Evolutionary conservation across 768 basidiomycete genomes (phyloP).

Genomic region (Pisolithus orientalis): DNA sequence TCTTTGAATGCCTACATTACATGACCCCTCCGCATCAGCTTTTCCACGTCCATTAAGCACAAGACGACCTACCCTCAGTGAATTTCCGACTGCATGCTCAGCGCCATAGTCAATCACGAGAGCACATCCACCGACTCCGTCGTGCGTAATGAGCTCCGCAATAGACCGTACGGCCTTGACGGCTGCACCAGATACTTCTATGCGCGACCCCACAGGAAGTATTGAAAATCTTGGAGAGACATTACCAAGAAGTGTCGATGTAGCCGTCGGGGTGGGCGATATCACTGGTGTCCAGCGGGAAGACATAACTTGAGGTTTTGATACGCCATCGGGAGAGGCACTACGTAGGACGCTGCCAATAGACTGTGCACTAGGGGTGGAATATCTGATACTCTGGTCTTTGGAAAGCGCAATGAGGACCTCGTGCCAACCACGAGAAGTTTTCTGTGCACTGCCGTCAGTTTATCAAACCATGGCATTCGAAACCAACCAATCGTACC

Average conservation of each 20-base stretch:
- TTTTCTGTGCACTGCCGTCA: conserved; percentile 46
- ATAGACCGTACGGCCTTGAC: conserved; percentile 64
- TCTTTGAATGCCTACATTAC: conserved; percentile 74
- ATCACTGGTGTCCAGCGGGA: conserved; percentile 60
- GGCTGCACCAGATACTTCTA: conserved; percentile 76
- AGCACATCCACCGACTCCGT: conserved; percentile 44
- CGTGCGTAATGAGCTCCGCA: conserved; percentile 50
- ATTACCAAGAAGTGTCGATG: conserved; percentile 49
- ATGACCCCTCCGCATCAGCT: background rate
- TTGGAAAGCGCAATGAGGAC: conserved; percentile 55
- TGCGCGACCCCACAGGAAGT: conserved; percentile 60
- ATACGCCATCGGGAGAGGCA: background rate
- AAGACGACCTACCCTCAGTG: conserved; percentile 64
- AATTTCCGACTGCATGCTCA: conserved; percentile 58
- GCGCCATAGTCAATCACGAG: conserved; percentile 90
- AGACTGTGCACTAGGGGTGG: conserved; percentile 14
- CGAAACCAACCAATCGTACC: conserved; percentile 36
- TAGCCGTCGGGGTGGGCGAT: conserved; percentile 49
- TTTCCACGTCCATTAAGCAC: conserved; percentile 2
- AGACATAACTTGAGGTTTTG: conserved; percentile 9
- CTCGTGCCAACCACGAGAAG: conserved; percentile 77
- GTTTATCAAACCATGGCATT: background rate
- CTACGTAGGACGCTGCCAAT: conserved; percentile 5
- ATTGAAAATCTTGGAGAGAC: conserved; percentile 66
- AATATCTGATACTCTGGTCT: conserved; percentile 32